phyloP scores from a whole-genome alignment of 352 stramenopile species.

The Phytopythium delawarense region DNA sequence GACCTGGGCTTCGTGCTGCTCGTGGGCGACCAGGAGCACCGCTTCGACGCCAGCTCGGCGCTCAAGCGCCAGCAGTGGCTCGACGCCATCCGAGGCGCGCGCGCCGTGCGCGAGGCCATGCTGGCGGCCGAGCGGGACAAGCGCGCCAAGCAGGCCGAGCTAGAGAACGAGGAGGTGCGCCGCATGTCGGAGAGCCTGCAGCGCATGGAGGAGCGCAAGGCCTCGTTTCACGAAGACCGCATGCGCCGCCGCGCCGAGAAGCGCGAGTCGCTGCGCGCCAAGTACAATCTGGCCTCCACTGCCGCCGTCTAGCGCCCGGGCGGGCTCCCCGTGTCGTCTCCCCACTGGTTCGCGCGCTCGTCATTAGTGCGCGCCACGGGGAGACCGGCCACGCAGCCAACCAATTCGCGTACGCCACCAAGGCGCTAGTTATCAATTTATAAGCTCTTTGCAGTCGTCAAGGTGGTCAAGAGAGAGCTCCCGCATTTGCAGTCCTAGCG shows the following conservation, averaged over 20 bases:
- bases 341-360: background rate
- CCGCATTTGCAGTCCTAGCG: too few species aligned
- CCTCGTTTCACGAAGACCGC: constrained; percentile 66
- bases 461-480: background rate
- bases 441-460: constrained; percentile 1
- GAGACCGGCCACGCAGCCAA: background rate
- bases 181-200: constrained; percentile 45
- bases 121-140: constrained; percentile 45
- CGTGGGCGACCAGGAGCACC: constrained; percentile 44
- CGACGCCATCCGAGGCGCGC: constrained; percentile 44
- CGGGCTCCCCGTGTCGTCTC: background rate
- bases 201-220: constrained; percentile 50
- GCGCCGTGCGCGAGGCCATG: constrained; percentile 36
- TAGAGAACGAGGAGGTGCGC: constrained; percentile 58
- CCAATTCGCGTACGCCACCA: background rate
- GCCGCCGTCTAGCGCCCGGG: constrained; percentile 2
- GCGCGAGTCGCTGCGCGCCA: constrained; percentile 60
- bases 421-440: constrained; percentile 4
- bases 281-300: constrained; percentile 56
- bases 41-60: constrained; percentile 44
- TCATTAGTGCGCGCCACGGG: background rate
- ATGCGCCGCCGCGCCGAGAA: constrained; percentile 51
- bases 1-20: constrained; percentile 50
- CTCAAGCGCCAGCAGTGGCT: constrained; percentile 59
- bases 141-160: constrained; percentile 46